Base-by-base conservation (phyloP, 306 rosid genomes). In the Urtica urens region DNA sequence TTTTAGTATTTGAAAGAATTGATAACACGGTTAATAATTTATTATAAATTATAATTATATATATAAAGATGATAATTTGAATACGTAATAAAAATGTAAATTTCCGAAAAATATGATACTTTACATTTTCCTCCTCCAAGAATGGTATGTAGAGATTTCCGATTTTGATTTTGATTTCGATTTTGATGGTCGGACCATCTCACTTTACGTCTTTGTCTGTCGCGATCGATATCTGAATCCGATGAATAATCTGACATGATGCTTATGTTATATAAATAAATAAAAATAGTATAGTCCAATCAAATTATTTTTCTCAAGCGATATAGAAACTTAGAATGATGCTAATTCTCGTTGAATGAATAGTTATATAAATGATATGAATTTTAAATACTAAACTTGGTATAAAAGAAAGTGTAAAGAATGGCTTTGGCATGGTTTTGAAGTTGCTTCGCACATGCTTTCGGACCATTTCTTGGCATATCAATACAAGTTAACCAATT, bases 61-160 rank as follows among this genome's bases (percentile, higher is more conserved):
- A n/a, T n/a, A n/a, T n/a, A n/a, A 34, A 34, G n/a, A 8, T 15
- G 0, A 10, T 34, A 15, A 2, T 10, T 10, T 3, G 39, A 34
- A 34, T 4, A 15, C 39, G 10, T 34, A 15, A 34, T 15, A 3
- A 10, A 34, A 10, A 34, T 34, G 16, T n/a, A n/a, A 16, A 15
- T 19, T 10, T 41, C 26, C 15, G 23, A 18, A 2, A 53, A 4
- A 37, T 3, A 15, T 22, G 17, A 17, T 23, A 34, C 43, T 15
- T 22, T 31, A 78, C 94, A 29, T 47, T 66, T 73, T 58, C 82
- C 78, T 49, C 67, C 77, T 3, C 84, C 87, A 16, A 79, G 56
- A 45, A 51, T 43, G 16, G 56, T 29, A 53, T 65, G 81, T 3
- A 66, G 57, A 39, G 68, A 52, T 54, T 61, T 57, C 46, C 60